Percentiles rank a stretch among this genome's conserved stretches.
These are phyloP conservation scores for Maudiozyma barnettii DNA, from an alignment of 805 yeast genomes.

Conservation along the genomic window DNA sequence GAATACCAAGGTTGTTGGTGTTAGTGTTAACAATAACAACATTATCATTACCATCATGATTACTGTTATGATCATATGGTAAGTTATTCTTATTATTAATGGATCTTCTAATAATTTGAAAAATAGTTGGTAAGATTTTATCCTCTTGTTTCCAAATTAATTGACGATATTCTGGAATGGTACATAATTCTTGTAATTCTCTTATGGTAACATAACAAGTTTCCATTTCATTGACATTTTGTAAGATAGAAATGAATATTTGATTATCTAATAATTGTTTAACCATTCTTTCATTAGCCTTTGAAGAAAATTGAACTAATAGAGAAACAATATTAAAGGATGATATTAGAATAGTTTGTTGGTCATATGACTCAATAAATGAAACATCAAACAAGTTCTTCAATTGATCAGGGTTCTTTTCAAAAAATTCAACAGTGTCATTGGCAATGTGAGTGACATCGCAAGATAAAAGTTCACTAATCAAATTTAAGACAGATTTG, in stretches of 20 bases:
- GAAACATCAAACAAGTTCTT: constrained; percentile 18
- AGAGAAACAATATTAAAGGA: constrained; percentile 27
- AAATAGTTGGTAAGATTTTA: constrained; percentile 40
- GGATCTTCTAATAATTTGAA: constrained; percentile 37
- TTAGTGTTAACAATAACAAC: constrained; percentile 23
- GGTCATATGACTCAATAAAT: constrained; percentile 17
- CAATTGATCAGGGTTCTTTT: constrained; percentile 14
- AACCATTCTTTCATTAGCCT: constrained; percentile 10
- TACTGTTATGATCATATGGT: not conserved
- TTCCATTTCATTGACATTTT: constrained; percentile 23
- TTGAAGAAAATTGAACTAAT: constrained; percentile 20
- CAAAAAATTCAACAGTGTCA: constrained; percentile 17
- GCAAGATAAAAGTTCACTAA: constrained; percentile 24
- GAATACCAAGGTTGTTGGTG: constrained; percentile 46
- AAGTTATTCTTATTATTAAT: constrained; percentile 18
- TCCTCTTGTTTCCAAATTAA: constrained; percentile 27
- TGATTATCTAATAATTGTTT: constrained; percentile 15
- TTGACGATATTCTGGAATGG: constrained; percentile 20
- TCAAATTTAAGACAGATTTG: constrained; percentile 24
- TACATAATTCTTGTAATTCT: constrained; percentile 25
- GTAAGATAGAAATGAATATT: constrained; percentile 16
- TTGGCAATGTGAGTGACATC: constrained; percentile 10
- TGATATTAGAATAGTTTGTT: constrained; percentile 25
- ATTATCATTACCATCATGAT: not conserved
- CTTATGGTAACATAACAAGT: constrained; percentile 26